phyloP scores from a whole-genome alignment of 768 basidiomycete genomes.

The Lactifluus piperatus region DNA sequence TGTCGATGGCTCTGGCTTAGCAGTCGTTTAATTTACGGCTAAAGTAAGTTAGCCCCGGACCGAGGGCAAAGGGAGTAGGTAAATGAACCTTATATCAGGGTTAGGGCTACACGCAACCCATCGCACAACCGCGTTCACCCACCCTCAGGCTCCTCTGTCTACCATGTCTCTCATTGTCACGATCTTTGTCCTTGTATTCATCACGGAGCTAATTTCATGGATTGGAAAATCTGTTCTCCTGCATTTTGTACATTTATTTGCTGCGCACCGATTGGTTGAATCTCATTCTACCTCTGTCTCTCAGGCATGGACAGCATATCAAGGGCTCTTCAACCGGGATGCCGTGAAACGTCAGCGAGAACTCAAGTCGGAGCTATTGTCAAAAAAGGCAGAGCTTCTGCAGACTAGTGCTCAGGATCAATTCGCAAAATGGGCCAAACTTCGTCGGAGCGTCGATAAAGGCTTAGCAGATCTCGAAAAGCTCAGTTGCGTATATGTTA shows the following conservation, averaged over 20 bases:
- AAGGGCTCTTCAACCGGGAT: constrained; percentile 52
- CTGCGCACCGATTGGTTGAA: background rate
- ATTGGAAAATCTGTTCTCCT: constrained; percentile 79
- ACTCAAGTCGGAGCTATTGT: constrained; percentile 74
- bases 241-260: constrained; percentile 54
- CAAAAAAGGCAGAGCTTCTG: constrained; percentile 74
- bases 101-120: background rate
- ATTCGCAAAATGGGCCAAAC: constrained; percentile 97
- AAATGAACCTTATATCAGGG: background rate
- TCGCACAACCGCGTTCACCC: background rate
- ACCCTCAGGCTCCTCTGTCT: background rate
- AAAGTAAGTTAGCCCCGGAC: background rate
- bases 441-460: constrained; percentile 86
- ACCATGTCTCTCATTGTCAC: constrained; percentile 72
- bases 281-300: background rate
- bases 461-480: constrained; percentile 85
- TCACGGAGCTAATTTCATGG: constrained; percentile 82
- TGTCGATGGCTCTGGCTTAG: background rate
- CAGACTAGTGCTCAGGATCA: constrained; percentile 94
- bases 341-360: constrained; percentile 49
- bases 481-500: constrained; percentile 56
- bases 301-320: constrained; percentile 71
- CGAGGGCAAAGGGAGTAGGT: background rate
- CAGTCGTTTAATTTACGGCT: no score
- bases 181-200: constrained; percentile 73